These are phyloP conservation scores for Paraglomus brasilianum DNA, from an alignment of 192 early-diverging fungal genomes.

Conservation along the genomic window DNA sequence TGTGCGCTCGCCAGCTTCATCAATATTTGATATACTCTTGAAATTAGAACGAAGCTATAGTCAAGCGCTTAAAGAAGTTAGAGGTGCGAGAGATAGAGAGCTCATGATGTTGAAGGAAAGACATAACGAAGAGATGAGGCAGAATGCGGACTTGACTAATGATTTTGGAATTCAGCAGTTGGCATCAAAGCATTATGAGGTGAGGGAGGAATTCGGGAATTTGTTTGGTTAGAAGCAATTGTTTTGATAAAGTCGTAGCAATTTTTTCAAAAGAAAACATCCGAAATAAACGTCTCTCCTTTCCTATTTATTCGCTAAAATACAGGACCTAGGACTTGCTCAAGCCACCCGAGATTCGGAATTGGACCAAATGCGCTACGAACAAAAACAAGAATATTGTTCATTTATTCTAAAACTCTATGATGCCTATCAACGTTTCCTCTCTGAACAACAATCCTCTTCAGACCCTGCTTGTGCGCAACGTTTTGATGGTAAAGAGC, in stretches of 20 bases:
- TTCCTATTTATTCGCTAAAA: background rate
- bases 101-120: constrained; percentile 1
- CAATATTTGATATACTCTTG: constrained; percentile 55
- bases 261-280: too few species aligned
- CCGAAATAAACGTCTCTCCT: background rate
- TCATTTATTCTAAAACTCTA: constrained; percentile 56
- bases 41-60: constrained; percentile 57
- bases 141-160: constrained; percentile 2
- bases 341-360: constrained; percentile 56
- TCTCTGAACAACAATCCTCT: background rate
- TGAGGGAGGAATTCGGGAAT: background rate
- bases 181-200: background rate
- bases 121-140: constrained; percentile 22
- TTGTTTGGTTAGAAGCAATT: background rate
- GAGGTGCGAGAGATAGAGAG: constrained; percentile 37
- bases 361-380: constrained; percentile 46
- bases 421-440: constrained; percentile 17
- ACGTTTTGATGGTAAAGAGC: constrained; percentile 51
- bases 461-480: background rate
- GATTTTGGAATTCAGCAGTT: background rate
- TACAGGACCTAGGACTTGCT: constrained; percentile 44
- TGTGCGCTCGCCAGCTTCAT: constrained; percentile 54
- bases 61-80: constrained; percentile 43
- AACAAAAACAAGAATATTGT: constrained; percentile 54
- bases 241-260: background rate